Conservation (phyloP, 192 early-diverging fungal genomes). For the Backusella circina region DNA sequence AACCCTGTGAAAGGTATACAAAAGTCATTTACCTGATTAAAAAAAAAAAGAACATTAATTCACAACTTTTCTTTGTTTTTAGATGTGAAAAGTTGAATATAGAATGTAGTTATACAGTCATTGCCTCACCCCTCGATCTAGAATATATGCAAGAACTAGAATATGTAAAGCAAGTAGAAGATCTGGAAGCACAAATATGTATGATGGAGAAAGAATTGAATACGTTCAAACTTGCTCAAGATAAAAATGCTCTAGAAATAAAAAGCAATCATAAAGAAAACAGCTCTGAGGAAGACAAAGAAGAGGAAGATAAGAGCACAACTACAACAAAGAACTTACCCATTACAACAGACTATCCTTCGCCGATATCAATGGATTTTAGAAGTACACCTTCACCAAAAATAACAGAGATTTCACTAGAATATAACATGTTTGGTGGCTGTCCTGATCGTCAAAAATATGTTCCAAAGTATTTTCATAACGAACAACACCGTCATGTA, state of each 20-base stretch:
- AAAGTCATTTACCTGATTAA: neutral
- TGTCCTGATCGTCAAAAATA: neutral
- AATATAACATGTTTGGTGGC: neutral
- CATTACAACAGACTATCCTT: neutral
- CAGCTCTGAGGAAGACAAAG: neutral
- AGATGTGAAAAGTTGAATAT: constrained; percentile 12
- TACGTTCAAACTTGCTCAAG: neutral
- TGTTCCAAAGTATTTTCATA: neutral
- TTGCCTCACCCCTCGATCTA: neutral
- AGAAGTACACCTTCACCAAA: neutral
- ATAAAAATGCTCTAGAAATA: neutral
- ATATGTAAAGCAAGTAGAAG: neutral
- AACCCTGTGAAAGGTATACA: constrained; percentile 20
- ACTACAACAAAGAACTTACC: neutral
- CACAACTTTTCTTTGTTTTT: neutral
- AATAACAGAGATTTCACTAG: neutral
- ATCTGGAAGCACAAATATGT: neutral
- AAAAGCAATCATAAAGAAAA: neutral
- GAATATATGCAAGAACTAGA: constrained; percentile 16
- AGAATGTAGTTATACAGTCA: constrained; percentile 11
- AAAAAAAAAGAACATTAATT: neutral
- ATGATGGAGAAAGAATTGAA: constrained; percentile 8
- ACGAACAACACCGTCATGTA: neutral
- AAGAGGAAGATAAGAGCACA: neutral
- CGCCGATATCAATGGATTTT: neutral